Evolutionary conservation across 2,329 filamentous ascomycete species (phyloP).

Genomic region (Trichophyton mentagrophytes): DNA sequence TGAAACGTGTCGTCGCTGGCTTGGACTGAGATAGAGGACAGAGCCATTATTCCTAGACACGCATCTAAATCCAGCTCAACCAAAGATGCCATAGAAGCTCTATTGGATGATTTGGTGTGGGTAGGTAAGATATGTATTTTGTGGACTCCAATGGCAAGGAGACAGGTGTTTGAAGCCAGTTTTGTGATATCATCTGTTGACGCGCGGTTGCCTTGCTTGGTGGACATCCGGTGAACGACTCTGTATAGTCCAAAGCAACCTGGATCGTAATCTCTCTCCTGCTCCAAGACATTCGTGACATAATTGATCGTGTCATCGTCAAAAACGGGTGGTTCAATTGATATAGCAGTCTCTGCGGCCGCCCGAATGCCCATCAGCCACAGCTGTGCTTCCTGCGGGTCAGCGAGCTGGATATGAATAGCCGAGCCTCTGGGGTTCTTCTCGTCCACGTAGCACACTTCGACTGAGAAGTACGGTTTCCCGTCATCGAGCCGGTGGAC

Average conservation of each 20-base stretch:
- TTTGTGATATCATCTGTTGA: slow-evolving; percentile 57
- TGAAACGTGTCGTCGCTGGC: slow-evolving; percentile 54
- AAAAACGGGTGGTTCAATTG: slow-evolving; percentile 41
- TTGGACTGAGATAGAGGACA: slow-evolving; percentile 48
- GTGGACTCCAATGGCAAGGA: slow-evolving; percentile 56
- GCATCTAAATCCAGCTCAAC: slow-evolving; percentile 38
- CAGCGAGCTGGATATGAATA: slow-evolving; percentile 51
- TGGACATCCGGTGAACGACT: slow-evolving; percentile 50
- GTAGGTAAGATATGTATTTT: slow-evolving; percentile 57
- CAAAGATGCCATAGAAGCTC: slow-evolving; percentile 43
- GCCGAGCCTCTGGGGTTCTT: slow-evolving; percentile 45
- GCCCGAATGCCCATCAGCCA: slow-evolving; percentile 53
- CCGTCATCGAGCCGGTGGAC: slow-evolving; percentile 56
- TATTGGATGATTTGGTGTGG: slow-evolving; percentile 41
- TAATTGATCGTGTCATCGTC: slow-evolving; percentile 50
- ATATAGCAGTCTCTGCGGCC: slow-evolving; percentile 44
- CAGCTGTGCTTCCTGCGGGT: slow-evolving; percentile 50
- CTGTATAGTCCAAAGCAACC: slow-evolving; percentile 56
- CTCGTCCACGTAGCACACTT: slow-evolving; percentile 57
- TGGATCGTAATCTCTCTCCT: slow-evolving; percentile 56
- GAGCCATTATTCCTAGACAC: slow-evolving; percentile 47
- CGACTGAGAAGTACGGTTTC: slow-evolving; percentile 52
- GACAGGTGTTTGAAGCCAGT: slow-evolving; percentile 51
- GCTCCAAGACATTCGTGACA: slow-evolving; percentile 49
- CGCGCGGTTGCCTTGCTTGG: slow-evolving; percentile 43